Percentiles rank a stretch among this genome's conserved stretches.
phyloP scores from a whole-genome alignment of 805 yeast species.

The Schwanniomyces occidentalis region DNA sequence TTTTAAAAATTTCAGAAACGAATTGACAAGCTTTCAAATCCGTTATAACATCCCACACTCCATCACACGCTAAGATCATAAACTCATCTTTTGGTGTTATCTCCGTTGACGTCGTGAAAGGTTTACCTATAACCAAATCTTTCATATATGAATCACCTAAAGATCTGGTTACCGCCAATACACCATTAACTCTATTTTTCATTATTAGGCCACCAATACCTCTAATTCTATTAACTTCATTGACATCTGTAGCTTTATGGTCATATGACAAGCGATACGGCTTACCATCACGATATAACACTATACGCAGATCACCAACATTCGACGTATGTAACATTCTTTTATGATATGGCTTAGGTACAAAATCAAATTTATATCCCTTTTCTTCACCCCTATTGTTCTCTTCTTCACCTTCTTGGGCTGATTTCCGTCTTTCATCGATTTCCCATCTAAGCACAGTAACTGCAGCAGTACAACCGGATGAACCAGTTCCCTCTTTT shows the following conservation, averaged over 20 bases:
- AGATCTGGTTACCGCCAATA: constrained; percentile 90
- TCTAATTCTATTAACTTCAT: constrained; percentile 75
- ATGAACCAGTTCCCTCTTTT: constrained; percentile 61
- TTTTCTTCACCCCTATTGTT: constrained; percentile 8
- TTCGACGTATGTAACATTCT: constrained; percentile 90
- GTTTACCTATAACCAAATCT: constrained; percentile 82
- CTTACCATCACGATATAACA: constrained; percentile 69
- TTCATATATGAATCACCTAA: constrained; percentile 94
- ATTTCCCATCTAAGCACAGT: constrained; percentile 87
- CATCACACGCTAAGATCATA: constrained; percentile 92
- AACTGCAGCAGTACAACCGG: constrained; percentile 96
- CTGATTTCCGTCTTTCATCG: constrained; percentile 12
- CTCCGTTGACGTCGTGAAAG: constrained; percentile 88
- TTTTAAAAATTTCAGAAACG: constrained; percentile 48
- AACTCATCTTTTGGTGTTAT: constrained; percentile 68
- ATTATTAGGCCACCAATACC: constrained; percentile 83
- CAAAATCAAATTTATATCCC: constrained; percentile 45
- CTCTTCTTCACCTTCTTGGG: neutral
- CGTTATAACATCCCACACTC: constrained; percentile 91
- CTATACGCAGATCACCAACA: constrained; percentile 90
- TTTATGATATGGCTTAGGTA: constrained; percentile 50
- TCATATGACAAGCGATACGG: constrained; percentile 86
- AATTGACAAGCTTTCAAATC: constrained; percentile 83
- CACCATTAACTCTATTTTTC: constrained; percentile 92
- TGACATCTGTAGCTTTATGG: constrained; percentile 83